Percentiles rank a stretch among this genome's conserved stretches.
These are phyloP conservation scores for Neurospora sp. DNA, from an alignment of 495 filamentous ascomycete species.

Conservation along the genomic window DNA sequence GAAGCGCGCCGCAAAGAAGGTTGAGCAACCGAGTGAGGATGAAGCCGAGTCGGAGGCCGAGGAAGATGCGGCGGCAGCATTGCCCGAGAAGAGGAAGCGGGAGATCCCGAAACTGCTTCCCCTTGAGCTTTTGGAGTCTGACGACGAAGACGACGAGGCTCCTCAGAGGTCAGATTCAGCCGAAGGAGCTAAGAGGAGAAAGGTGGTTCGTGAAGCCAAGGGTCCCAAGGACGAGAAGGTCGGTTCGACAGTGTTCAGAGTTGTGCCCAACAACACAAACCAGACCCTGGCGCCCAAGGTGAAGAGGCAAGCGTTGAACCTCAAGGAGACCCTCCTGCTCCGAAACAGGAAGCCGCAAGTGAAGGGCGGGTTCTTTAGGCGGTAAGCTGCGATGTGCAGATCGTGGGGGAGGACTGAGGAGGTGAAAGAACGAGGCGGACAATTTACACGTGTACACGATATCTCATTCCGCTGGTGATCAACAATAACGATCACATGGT, in stretches of 20 bases:
- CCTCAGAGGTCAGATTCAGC: slow-evolving; percentile 8
- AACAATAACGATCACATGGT: not conserved
- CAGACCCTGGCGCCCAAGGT: slow-evolving; percentile 29
- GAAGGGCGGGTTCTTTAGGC: slow-evolving; percentile 27
- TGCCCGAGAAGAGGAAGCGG: slow-evolving; percentile 18
- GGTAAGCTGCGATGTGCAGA: slow-evolving; percentile 19
- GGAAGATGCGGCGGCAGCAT: slow-evolving; percentile 10
- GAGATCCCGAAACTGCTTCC: slow-evolving; percentile 31
- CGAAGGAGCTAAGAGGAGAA: slow-evolving; percentile 26
- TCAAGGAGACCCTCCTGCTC: slow-evolving; percentile 28
- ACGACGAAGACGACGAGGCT: slow-evolving; percentile 25
- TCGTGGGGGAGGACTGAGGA: not conserved
- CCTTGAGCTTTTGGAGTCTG: slow-evolving; percentile 37
- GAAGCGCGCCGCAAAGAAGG: slow-evolving; percentile 16
- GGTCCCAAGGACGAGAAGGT: slow-evolving; percentile 26
- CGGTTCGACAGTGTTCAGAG: slow-evolving; percentile 34
- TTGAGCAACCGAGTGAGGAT: not conserved
- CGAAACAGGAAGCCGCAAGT: slow-evolving; percentile 20
- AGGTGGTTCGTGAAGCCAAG: slow-evolving; percentile 20
- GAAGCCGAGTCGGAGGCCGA: slow-evolving; percentile 10
- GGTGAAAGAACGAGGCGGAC: not conserved
- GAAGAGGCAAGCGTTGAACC: slow-evolving; percentile 18
- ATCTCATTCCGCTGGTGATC: not conserved
- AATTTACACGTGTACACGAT: not conserved
- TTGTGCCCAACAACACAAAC: slow-evolving; percentile 22